These are phyloP conservation scores for Oxytropis ochrocephala DNA, from an alignment of 306 rosid genomes.

Conservation along the genomic window DNA sequence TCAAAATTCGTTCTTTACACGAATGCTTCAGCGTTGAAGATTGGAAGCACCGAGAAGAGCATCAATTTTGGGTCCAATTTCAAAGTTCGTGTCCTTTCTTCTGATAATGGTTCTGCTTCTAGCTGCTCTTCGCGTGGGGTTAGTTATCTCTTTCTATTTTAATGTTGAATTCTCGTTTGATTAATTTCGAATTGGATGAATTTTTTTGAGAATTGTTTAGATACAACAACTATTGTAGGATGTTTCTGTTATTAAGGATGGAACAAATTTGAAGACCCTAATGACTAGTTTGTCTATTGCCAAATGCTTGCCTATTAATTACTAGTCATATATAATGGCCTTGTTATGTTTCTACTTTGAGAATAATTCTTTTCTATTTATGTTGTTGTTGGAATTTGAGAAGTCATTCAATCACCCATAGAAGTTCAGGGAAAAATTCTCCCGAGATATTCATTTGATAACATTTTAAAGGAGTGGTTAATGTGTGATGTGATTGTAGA, in stretches of 20 bases:
- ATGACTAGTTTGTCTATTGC: neutral
- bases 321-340: neutral
- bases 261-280: neutral
- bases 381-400: neutral
- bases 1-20: constrained; percentile 17
- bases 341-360: neutral
- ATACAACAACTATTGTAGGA: neutral
- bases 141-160: constrained; percentile 4
- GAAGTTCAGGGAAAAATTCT: neutral
- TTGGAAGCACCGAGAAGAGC: neutral
- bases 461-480: neutral
- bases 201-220: neutral
- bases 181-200: neutral
- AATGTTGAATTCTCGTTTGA: neutral
- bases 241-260: neutral
- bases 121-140: constrained; percentile 41
- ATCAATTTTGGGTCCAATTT: constrained; percentile 19
- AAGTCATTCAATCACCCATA: neutral
- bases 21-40: constrained; percentile 20
- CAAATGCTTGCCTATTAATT: neutral
- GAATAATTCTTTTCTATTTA: neutral
- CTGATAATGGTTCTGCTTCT: constrained; percentile 51
- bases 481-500: neutral
- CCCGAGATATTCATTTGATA: neutral
- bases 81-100: constrained; percentile 30